These are phyloP conservation scores for Colletotrichum chrysophilum DNA, from an alignment of 2,329 filamentous ascomycete genomes.

Conservation along the genomic window DNA sequence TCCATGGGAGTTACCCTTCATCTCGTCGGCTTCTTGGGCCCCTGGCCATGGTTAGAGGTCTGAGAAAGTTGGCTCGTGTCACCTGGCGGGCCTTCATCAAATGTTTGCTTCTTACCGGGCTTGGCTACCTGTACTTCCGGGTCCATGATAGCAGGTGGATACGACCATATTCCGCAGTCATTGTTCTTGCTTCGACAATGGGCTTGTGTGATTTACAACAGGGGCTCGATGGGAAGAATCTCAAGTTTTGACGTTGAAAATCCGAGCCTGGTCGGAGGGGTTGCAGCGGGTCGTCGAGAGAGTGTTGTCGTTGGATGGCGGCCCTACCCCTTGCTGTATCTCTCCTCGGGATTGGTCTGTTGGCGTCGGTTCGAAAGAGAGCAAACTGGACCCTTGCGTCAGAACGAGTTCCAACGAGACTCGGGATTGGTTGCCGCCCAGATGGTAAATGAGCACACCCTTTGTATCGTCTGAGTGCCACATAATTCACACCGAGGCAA, in stretches of 20 bases:
- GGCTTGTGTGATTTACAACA: neutral
- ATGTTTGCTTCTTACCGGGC: neutral
- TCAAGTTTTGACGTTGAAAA: neutral
- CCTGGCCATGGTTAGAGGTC: neutral
- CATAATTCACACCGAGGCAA: neutral
- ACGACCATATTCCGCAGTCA: fast-evolving
- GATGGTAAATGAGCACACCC: neutral
- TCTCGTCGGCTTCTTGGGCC: neutral
- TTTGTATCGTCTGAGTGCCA: neutral
- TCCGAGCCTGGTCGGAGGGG: neutral
- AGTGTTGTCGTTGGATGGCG: neutral
- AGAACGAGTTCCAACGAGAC: neutral
- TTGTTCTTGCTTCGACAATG: neutral
- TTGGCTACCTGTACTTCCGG: neutral
- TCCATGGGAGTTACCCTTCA: neutral
- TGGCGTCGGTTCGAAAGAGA: neutral
- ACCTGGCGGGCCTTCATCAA: neutral
- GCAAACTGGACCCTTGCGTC: neutral
- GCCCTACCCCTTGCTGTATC: neutral
- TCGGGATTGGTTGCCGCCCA: neutral
- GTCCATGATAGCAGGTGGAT: neutral
- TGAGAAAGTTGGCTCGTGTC: fast-evolving
- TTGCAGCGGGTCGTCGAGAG: neutral
- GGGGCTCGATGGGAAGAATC: neutral
- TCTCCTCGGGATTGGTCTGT: neutral